Percentiles rank a stretch among this genome's conserved stretches.
These are phyloP conservation scores for Saccharomycopsis fibuligera DNA, from an alignment of 805 yeast genomes.

Conservation along the genomic window DNA sequence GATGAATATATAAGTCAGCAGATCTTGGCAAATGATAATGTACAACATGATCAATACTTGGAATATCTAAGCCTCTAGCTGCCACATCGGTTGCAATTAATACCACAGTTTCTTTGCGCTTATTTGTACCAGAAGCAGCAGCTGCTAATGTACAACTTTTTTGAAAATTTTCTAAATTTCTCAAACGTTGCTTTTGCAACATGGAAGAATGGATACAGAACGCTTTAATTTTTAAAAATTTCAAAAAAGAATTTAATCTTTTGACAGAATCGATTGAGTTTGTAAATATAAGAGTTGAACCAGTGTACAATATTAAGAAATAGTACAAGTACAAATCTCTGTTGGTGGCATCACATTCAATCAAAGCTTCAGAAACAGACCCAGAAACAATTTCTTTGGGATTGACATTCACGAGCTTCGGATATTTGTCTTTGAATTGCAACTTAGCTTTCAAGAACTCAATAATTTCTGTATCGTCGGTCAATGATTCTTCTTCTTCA, in stretches of 20 bases:
- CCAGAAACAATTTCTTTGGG: constrained; percentile 77
- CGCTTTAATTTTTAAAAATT: constrained; percentile 57
- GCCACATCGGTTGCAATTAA: constrained; percentile 96
- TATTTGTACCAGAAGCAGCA: constrained; percentile 14
- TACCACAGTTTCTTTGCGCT: constrained; percentile 44
- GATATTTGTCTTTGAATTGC: constrained; percentile 59
- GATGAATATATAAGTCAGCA: constrained; percentile 90
- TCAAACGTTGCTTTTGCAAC: constrained; percentile 89
- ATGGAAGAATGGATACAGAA: constrained; percentile 87
- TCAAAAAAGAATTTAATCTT: constrained; percentile 70
- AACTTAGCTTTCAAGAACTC: constrained; percentile 62
- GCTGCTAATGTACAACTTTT: constrained; percentile 35
- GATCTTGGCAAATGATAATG: constrained; percentile 94
- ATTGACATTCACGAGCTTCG: constrained; percentile 74
- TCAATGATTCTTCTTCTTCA: constrained; percentile 30
- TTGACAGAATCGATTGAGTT: constrained; percentile 95
- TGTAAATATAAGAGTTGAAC: constrained; percentile 84
- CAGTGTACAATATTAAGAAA: constrained; percentile 79
- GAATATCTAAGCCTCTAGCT: constrained; percentile 94
- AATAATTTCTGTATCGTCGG: constrained; percentile 54
- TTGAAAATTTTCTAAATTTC: constrained; percentile 76
- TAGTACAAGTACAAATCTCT: constrained; percentile 88
- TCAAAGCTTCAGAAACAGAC: constrained; percentile 73
- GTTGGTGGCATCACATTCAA: constrained; percentile 79
- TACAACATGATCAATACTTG: constrained; percentile 85